Base-by-base conservation (phyloP, 179 eudicot species). In the Nepenthes alata region DNA sequence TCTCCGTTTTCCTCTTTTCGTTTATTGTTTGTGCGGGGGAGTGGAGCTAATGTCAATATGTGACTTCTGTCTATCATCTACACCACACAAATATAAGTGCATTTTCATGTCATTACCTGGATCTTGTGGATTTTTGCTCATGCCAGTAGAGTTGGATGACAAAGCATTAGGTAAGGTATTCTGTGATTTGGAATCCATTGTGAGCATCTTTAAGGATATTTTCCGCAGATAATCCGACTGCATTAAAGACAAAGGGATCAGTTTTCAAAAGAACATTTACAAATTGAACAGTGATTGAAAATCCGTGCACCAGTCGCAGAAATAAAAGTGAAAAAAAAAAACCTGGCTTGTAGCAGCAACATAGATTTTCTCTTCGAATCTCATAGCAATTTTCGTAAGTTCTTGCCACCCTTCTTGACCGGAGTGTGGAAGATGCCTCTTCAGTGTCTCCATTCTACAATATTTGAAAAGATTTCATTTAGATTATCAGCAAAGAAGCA, bases 321-420 rank as follows among this genome's bases (percentile, higher is more conserved):
- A 39, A 57, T 7, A 35, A 60, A 59, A 16, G 16, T 54, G 45
- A 35, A 66, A 37, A 59, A 39, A 25, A 55, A n/a, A 65, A 77
- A 85, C 98, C 88, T 91, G 96, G 75, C 82, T 88, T 36, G 85
- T 81, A 49, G 98, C 89, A 37, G 89, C 85, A 75, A 73, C 72
- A 70, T 82, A 91, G 56, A 86, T 91, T 74, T 86, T 86, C 75
- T 88, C 98, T 82, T 91, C 98, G 73, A 88, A 88, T 74, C 95
- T 81, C 63, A 82, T 69, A 35, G 98, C 95, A 75, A 91, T 91
- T 61, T 88, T 83, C 74, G 74, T 81, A 63, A 88, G 91, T 70
- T 86, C 95, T 70, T 75, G 78, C 55, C 84, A 63, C 55, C 96
- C 98, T 65, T 89, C 98, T 74, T 73, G 84, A 56, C 95, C 98